Conservation (phyloP, 1,139 yeast species). For the Scheffersomyces cryptocercus region DNA sequence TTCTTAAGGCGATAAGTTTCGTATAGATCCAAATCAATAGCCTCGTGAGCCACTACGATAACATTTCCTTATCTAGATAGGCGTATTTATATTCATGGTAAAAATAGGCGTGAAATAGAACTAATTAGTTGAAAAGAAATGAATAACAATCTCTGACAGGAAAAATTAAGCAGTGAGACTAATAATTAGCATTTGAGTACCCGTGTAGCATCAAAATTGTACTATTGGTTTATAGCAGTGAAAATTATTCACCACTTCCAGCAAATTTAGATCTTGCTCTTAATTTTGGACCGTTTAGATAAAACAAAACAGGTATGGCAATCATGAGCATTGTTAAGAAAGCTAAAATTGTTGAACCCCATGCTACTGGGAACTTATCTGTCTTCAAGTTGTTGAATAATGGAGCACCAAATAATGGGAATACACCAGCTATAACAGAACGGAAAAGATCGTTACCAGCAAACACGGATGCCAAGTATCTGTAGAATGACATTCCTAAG, state of each 20-base stretch:
- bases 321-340: slow-evolving; percentile 44
- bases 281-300: slow-evolving; percentile 50
- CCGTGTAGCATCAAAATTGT: no score
- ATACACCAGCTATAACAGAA: slow-evolving; percentile 57
- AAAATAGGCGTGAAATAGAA: no score
- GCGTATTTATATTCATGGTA: no score
- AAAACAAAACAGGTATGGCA: slow-evolving; percentile 47
- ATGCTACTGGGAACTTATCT: slow-evolving; percentile 52
- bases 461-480: slow-evolving; percentile 57
- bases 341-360: slow-evolving; percentile 55
- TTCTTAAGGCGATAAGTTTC: no score
- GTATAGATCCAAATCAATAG: no score
- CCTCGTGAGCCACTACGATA: no score
- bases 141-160: no score
- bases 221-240: neutral
- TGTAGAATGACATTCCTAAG: slow-evolving; percentile 34
- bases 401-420: slow-evolving; percentile 60
- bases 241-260: slow-evolving; percentile 5
- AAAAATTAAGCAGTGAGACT: no score
- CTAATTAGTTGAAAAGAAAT: no score
- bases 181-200: no score
- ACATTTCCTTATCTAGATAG: no score
- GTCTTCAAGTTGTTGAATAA: slow-evolving; percentile 48
- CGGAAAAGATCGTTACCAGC: slow-evolving; percentile 58
- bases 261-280: slow-evolving; percentile 50